Percentiles rank a stretch among this genome's conserved stretches.
Evolutionary conservation across 371 early-diverging fungal species (phyloP).

Genomic region (Rhizopus microsporus): DNA sequence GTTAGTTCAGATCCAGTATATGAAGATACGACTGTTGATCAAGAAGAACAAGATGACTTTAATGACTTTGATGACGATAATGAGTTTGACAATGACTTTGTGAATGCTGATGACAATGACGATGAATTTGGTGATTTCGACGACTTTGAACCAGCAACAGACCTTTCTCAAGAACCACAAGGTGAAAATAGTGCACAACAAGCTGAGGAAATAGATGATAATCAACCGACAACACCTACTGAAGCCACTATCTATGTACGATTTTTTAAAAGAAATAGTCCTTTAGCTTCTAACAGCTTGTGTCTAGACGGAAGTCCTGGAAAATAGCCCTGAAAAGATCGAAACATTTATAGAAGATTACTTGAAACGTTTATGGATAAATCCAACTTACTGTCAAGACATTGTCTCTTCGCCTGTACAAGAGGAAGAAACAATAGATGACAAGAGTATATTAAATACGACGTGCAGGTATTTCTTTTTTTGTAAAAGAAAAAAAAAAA

Average conservation of each 20-base stretch:
- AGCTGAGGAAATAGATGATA: not conserved
- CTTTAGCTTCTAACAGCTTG: not conserved
- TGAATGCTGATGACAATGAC: slow-evolving; percentile 10
- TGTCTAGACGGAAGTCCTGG: slow-evolving; percentile 21
- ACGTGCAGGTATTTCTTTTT: slow-evolving; percentile 27
- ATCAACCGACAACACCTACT: slow-evolving; percentile 21
- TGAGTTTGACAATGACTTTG: slow-evolving; percentile 14
- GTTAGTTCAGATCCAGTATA: not conserved
- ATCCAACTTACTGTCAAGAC: not conserved
- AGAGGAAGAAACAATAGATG: not conserved
- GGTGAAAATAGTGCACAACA: not conserved
- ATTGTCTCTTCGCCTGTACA: slow-evolving; percentile 2
- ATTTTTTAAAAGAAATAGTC: not conserved
- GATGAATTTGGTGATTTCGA: slow-evolving; percentile 42
- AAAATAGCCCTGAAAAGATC: slow-evolving; percentile 15
- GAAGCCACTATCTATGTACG: slow-evolving; percentile 40
- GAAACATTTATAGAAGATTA: slow-evolving; percentile 20
- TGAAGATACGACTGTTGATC: slow-evolving; percentile 3
- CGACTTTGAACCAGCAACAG: slow-evolving; percentile 36
- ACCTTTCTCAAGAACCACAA: not conserved
- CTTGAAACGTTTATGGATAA: slow-evolving; percentile 19
- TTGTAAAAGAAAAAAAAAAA: not conserved
- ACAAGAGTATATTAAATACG: slow-evolving; percentile 20
- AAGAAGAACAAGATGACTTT: not conserved
- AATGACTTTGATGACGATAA: slow-evolving; percentile 4